Evolutionary conservation across 805 yeast genomes (phyloP).

Genomic region (Blastobotrys muscicola): DNA sequence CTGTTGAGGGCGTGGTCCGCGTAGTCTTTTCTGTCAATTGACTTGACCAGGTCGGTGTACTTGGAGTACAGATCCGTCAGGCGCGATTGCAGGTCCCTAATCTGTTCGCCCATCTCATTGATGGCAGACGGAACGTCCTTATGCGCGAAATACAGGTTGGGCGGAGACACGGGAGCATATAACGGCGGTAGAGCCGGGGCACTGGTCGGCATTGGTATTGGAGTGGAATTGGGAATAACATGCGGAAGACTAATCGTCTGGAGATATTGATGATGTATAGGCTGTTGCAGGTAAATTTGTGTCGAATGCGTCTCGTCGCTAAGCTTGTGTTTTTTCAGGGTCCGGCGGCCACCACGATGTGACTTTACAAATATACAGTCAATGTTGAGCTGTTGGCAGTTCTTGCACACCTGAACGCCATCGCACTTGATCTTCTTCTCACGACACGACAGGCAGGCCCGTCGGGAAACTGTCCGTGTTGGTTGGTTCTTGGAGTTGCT

Average conservation of each 20-base stretch:
- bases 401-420: constrained; percentile 34
- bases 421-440: constrained; percentile 66
- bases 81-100: too few relatives aligned
- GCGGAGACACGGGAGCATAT: too few relatives aligned
- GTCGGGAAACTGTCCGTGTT: constrained; percentile 22
- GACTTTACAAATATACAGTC: constrained; percentile 6
- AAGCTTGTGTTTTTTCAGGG: constrained; percentile 1
- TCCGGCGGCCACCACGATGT: constrained; percentile 6
- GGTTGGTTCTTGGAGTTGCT: constrained; percentile 1
- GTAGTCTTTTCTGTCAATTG: too few relatives aligned
- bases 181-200: too few relatives aligned
- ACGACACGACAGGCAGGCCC: constrained; percentile 83
- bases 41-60: too few relatives aligned
- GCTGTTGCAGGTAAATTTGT: neutral
- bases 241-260: neutral
- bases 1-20: too few relatives aligned
- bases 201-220: too few relatives aligned
- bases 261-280: neutral
- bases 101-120: too few relatives aligned
- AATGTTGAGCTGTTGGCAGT: constrained; percentile 5
- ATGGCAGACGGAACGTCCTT: too few relatives aligned
- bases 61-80: too few relatives aligned
- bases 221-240: too few relatives aligned
- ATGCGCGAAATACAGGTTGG: too few relatives aligned
- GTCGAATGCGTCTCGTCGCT: neutral